Conservation (phyloP, 192 early-diverging fungal species). For the Backusella psychrophila region DNA sequence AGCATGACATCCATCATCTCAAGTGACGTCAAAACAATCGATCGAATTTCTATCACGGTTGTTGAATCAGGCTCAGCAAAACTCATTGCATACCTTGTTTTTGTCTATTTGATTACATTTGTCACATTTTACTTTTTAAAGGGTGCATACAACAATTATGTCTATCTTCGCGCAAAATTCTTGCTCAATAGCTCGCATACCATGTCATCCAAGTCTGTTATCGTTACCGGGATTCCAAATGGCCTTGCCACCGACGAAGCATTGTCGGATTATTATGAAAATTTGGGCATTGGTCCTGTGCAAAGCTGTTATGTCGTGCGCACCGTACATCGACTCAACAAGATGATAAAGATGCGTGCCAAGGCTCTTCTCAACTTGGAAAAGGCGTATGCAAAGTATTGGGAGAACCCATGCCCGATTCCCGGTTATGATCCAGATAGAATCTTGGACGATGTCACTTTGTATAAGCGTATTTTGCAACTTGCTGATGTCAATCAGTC, state of each 20-base stretch:
- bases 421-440: slow-evolving; percentile 58
- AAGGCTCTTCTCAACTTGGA: slow-evolving; percentile 52
- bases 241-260: slow-evolving; percentile 48
- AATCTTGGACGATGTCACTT: slow-evolving; percentile 36
- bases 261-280: slow-evolving; percentile 50
- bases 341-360: slow-evolving; percentile 45
- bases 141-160: slow-evolving; percentile 14
- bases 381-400: slow-evolving; percentile 47
- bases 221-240: slow-evolving; percentile 51
- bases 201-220: slow-evolving; percentile 40
- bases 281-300: slow-evolving; percentile 51
- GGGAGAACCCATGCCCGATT: slow-evolving; percentile 66
- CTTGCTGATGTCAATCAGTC: background rate
- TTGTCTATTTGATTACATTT: slow-evolving; percentile 30
- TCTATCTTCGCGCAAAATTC: slow-evolving; percentile 23
- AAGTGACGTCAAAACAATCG: background rate
- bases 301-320: slow-evolving; percentile 52
- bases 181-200: slow-evolving; percentile 2
- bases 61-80: slow-evolving; percentile 11
- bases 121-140: slow-evolving; percentile 23
- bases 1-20: slow-evolving; percentile 17
- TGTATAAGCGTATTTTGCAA: background rate
- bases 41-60: slow-evolving; percentile 23
- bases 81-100: slow-evolving; percentile 32
- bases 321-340: slow-evolving; percentile 42